These are phyloP conservation scores for Daldinia eschscholtzii DNA, from an alignment of 2,329 filamentous ascomycete genomes.

Conservation along the genomic window DNA sequence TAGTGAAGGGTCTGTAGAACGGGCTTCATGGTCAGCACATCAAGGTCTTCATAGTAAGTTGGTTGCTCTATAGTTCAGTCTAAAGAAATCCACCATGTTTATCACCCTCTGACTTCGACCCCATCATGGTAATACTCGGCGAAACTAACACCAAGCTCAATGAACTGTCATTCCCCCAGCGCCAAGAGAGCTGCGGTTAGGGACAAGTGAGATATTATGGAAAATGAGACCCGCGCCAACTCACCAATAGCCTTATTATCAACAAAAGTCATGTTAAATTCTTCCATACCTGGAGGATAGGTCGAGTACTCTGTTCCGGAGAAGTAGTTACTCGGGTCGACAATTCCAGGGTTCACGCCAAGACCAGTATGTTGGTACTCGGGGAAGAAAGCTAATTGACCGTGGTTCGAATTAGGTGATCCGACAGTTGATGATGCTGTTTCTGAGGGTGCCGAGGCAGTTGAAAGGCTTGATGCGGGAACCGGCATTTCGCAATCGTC, in stretches of 20 bases:
- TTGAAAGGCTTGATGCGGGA: constrained; percentile 71
- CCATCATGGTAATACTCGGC: background rate
- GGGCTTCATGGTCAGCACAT: constrained; percentile 54
- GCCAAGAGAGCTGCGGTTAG: constrained; percentile 26
- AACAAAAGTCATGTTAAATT: constrained; percentile 63
- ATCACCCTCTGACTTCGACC: background rate
- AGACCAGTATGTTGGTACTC: constrained; percentile 69
- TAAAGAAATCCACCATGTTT: constrained; percentile 18
- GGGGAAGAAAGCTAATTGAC: constrained; percentile 67
- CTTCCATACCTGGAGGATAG: constrained; percentile 64
- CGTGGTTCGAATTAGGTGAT: constrained; percentile 73
- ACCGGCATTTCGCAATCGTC: constrained; percentile 65
- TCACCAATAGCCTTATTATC: constrained; percentile 69
- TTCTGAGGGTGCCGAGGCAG: constrained; percentile 70
- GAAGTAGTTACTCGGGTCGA: constrained; percentile 67
- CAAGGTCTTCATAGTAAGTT: constrained; percentile 33
- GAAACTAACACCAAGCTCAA: constrained; percentile 5
- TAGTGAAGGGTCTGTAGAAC: constrained; percentile 64
- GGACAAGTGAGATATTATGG: constrained; percentile 48
- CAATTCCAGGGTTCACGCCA: constrained; percentile 73
- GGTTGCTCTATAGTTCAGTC: constrained; percentile 9
- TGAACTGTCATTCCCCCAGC: constrained; percentile 1
- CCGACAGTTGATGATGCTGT: constrained; percentile 74
- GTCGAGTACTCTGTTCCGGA: constrained; percentile 66
- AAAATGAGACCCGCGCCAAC: constrained; percentile 57